phyloP scores from a whole-genome alignment of 1,139 yeast species.

The Saccharomyces pastorianus region DNA sequence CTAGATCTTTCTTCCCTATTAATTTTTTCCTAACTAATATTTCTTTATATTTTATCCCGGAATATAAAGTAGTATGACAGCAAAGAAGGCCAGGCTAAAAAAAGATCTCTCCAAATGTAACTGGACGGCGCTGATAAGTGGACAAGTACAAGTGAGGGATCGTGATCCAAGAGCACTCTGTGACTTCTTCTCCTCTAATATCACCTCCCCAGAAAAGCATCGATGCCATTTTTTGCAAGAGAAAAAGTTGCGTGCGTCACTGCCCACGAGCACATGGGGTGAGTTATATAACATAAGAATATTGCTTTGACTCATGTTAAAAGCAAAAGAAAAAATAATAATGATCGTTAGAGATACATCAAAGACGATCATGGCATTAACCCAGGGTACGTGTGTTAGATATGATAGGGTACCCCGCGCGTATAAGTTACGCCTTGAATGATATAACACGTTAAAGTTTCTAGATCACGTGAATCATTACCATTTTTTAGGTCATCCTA shows the following conservation, averaged over 20 bases:
- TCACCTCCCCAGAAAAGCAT: background rate
- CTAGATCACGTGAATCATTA: background rate
- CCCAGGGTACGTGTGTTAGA: background rate
- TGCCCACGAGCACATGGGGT: background rate
- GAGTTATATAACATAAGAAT: background rate
- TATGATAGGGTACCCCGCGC: background rate
- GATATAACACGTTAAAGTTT: background rate
- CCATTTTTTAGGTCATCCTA: background rate
- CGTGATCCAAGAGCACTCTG: background rate
- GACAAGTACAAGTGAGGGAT: background rate
- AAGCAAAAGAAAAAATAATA: background rate
- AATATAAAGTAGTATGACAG: background rate
- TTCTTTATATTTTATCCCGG: background rate
- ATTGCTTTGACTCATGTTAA: background rate
- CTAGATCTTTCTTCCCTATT: background rate
- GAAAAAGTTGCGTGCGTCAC: background rate
- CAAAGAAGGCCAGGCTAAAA: background rate
- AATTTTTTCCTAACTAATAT: background rate
- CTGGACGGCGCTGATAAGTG: background rate
- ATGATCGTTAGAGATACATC: background rate
- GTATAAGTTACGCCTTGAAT: background rate
- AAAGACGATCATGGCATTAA: background rate
- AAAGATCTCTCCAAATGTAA: background rate
- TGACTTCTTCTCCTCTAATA: background rate
- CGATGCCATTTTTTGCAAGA: constrained; percentile 1